phyloP scores from a whole-genome alignment of 805 yeast species.

The Candida coquimbonensis region DNA sequence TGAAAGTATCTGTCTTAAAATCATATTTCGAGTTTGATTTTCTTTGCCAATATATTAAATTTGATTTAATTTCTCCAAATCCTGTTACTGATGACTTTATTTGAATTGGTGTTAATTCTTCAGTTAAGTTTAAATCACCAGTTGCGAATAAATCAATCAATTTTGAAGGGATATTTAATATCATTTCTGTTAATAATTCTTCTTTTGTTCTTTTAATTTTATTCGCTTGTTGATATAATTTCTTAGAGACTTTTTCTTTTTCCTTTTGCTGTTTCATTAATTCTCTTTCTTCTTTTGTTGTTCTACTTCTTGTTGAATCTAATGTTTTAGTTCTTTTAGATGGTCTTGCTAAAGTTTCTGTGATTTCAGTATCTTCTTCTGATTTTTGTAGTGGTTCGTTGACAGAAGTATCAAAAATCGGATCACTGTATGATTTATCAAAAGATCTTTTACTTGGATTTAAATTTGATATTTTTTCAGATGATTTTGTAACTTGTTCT shows the following conservation, averaged over 20 bases:
- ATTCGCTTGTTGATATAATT: conserved; percentile 28
- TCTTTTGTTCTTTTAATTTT: conserved; percentile 37
- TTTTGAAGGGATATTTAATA: conserved; percentile 34
- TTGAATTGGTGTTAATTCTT: conserved; percentile 29
- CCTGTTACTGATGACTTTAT: conserved; percentile 9
- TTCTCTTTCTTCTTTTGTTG: conserved; percentile 7
- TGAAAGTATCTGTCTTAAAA: conserved; percentile 40
- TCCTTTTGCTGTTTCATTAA: conserved; percentile 4
- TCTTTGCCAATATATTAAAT: conserved; percentile 43
- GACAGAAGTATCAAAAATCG: background rate
- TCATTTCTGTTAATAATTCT: conserved; percentile 45
- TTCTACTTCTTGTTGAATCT: conserved; percentile 1
- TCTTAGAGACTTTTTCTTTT: conserved; percentile 8
- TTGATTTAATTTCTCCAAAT: background rate
- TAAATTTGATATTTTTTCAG: background rate
- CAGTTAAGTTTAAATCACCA: conserved; percentile 23
- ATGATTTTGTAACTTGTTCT: background rate
- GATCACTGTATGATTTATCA: conserved; percentile 1
- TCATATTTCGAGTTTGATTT: conserved; percentile 43
- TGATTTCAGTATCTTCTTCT: background rate
- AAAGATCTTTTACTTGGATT: background rate
- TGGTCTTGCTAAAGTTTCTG: background rate
- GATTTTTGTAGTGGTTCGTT: background rate
- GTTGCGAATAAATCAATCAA: conserved; percentile 12
- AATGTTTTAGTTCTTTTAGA: conserved; percentile 3